These are phyloP conservation scores for Fusarium nygamai DNA, from an alignment of 2,329 filamentous ascomycete species.

Conservation along the genomic window DNA sequence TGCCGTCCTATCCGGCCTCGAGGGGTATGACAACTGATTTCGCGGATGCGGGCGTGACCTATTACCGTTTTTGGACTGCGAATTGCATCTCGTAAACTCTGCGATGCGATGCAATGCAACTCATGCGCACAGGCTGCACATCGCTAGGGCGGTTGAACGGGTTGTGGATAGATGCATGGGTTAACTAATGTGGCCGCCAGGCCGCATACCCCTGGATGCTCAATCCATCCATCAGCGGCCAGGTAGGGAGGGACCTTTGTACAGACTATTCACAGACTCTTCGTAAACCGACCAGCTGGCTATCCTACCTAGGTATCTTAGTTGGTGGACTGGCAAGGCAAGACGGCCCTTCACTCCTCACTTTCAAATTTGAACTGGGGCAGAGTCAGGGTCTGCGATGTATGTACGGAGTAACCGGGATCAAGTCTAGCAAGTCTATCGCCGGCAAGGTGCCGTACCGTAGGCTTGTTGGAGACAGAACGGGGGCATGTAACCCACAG, in stretches of 20 bases:
- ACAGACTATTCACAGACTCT: not conserved
- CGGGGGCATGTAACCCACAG: constrained; percentile 6
- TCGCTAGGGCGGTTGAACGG: constrained; percentile 8
- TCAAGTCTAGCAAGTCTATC: constrained; percentile 3
- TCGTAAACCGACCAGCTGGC: not conserved
- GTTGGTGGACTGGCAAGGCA: not conserved
- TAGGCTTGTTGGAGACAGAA: constrained; percentile 17
- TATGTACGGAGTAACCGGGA: not conserved
- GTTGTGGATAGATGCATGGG: constrained; percentile 10
- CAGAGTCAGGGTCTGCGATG: constrained; percentile 16
- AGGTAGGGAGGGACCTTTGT: constrained; percentile 18
- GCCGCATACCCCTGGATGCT: not conserved
- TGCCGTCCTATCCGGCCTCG: constrained; percentile 7
- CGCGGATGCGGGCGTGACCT: constrained; percentile 17
- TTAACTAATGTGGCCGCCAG: not conserved
- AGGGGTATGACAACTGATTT: not conserved
- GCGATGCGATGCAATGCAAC: not conserved
- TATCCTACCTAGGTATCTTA: not conserved
- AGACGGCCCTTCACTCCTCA: not conserved
- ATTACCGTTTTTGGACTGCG: constrained; percentile 16
- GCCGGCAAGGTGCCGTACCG: not conserved
- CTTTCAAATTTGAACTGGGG: not conserved
- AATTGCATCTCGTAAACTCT: constrained; percentile 8
- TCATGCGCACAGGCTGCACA: constrained; percentile 2
- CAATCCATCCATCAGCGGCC: not conserved